Evolutionary conservation across 768 basidiomycete genomes (phyloP), one percentile per base, ranked within the genome.

Genomic region (Lyophyllum shimeji): DNA sequence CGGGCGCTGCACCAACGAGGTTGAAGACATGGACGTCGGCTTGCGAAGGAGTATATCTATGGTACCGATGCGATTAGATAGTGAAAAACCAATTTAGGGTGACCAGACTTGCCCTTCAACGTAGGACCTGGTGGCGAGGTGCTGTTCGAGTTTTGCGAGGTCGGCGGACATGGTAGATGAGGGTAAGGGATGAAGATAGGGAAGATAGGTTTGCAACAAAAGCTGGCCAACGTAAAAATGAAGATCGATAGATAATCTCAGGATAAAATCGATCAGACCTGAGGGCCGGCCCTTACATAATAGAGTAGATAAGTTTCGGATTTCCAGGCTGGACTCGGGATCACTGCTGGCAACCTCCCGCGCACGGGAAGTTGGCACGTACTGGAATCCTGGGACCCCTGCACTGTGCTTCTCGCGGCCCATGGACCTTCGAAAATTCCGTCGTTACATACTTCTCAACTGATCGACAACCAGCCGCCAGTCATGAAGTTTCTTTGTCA

Each of bases 1-100:
- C 78, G 50, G 93, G 92, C 15, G 82, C 81, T 24, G 82, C 77
- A 37, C 79, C 64, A 71, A 98, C 76, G 15, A 89, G 80, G 70
- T 90, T 93, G 84, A 89, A 95, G 69, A 96, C 92, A 59, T 81
- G 82, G 45, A 97, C 94, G 76, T 98, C 94, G 52, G 95, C 92
- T 75, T 97, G 95, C 39, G 94, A 95, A 44, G 95, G 89, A 39
- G 86, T 85, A 76, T 91, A 95, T 53, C 95, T 97, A 68, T 46
- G 50, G 63, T 52, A 40, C 18, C 15, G 5, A 52, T 58, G 44
- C 49, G 40, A 60, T 62, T 44, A 59, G 52, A 60, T 29, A 47
- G 57, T 9, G 15, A 25, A 58, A 60, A 58, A 44, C 37, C 2
- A 12, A 33, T 18, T 18, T 12, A n/a, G 3, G 27, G 29, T 11